These are phyloP conservation scores for Tetrapyrgos nigripes DNA, from an alignment of 1,284 basidiomycete genomes.

Conservation along the genomic window DNA sequence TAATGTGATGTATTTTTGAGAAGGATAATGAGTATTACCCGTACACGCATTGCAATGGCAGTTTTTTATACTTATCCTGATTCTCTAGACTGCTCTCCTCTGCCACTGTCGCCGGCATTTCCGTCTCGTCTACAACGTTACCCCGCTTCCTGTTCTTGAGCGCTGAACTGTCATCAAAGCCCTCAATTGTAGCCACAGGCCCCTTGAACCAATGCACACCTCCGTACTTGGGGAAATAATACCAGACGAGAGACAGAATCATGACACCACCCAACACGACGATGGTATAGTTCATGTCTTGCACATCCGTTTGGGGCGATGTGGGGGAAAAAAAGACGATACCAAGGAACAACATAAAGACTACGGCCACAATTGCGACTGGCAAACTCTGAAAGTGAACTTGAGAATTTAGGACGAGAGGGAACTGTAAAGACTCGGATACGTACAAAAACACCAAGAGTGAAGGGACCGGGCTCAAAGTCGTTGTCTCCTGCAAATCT, in stretches of 20 bases:
- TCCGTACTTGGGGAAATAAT: slow-evolving; percentile 71
- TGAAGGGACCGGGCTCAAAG: slow-evolving; percentile 72
- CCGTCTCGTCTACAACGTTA: too few species aligned
- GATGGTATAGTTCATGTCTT: slow-evolving; percentile 73
- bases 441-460: slow-evolving; percentile 63
- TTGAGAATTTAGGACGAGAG: slow-evolving; percentile 5
- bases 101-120: too few species aligned
- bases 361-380: slow-evolving; percentile 54
- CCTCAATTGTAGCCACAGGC: slow-evolving; percentile 49
- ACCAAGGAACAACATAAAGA: slow-evolving; percentile 67
- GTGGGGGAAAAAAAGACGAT: slow-evolving; percentile 71
- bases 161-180: slow-evolving; percentile 8
- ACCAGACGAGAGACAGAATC: slow-evolving; percentile 61
- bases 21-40: too few species aligned
- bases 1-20: too few species aligned
- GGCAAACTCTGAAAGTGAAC: slow-evolving; percentile 55
- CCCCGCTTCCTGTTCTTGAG: too few species aligned
- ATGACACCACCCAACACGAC: slow-evolving; percentile 66
- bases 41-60: too few species aligned
- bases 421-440: not conserved
- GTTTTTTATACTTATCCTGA: too few species aligned
- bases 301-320: slow-evolving; percentile 47
- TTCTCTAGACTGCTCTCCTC: too few species aligned
- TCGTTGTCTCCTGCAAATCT: slow-evolving; percentile 57
- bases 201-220: slow-evolving; percentile 75